These are phyloP conservation scores for Paratrypanosoma confusum DNA, from an alignment of 208 protist genomes.

Conservation along the genomic window DNA sequence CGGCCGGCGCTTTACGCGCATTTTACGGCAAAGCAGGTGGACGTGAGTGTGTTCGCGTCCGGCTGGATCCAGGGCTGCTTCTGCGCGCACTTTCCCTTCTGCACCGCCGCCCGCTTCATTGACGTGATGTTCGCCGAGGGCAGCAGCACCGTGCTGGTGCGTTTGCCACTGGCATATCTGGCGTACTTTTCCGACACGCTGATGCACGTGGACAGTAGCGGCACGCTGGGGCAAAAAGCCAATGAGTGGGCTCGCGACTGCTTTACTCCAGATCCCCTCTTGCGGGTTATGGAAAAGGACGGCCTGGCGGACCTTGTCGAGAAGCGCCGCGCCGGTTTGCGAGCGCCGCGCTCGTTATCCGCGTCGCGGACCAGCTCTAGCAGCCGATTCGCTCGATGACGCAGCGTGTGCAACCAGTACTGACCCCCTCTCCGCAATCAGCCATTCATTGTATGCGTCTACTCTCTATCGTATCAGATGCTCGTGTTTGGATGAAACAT, in stretches of 20 bases:
- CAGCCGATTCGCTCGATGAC: too few relatives aligned
- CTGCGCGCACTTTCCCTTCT: slow-evolving; percentile 16
- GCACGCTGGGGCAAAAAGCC: slow-evolving; percentile 10
- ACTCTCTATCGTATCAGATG: too few relatives aligned
- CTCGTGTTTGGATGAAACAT: too few relatives aligned
- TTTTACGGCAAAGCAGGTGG: slow-evolving; percentile 4
- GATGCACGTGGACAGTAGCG: slow-evolving; percentile 11
- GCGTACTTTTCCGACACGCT: slow-evolving; percentile 1
- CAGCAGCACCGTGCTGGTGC: slow-evolving; percentile 7
- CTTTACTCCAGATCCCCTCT: slow-evolving; percentile 8
- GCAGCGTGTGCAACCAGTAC: too few relatives aligned
- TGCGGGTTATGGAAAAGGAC: slow-evolving; percentile 6
- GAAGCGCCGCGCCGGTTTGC: neutral
- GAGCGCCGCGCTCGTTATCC: neutral
- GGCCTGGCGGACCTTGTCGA: slow-evolving; percentile 3
- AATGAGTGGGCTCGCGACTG: slow-evolving; percentile 14
- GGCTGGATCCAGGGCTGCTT: slow-evolving; percentile 14
- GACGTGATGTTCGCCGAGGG: slow-evolving; percentile 17
- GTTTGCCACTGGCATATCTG: slow-evolving; percentile 12
- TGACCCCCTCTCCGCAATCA: too few relatives aligned
- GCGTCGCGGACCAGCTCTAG: too few relatives aligned
- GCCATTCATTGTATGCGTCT: too few relatives aligned
- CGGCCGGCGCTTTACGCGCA: slow-evolving; percentile 5
- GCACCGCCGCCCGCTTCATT: slow-evolving; percentile 7
- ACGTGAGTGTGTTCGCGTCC: slow-evolving; percentile 14